Evolutionary conservation across 495 filamentous ascomycete species (phyloP), one percentile per base, ranked within the genome.

Genomic region (Penicillium argentinense): DNA sequence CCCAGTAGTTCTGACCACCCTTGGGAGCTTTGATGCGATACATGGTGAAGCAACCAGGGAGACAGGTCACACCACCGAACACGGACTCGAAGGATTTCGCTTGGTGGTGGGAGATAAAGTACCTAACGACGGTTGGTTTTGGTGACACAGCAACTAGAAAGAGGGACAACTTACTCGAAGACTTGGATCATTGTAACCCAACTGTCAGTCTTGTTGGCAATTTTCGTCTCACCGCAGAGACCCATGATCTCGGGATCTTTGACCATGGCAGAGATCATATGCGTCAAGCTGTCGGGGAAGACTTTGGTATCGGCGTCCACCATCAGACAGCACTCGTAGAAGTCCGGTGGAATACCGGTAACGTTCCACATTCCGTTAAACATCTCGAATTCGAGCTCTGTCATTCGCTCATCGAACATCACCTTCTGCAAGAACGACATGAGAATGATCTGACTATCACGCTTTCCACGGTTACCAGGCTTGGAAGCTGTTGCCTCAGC

Each of bases 351-450:
- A 39, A 99, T 96, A 24, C 95, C 95, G 4, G 95, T 99, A 30
- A 97, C 86, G 59, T 95, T 95, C 91, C 92, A 99, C 47, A 99
- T 77, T 26, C 93, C 95, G 58, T 97, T 99, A 74, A 97, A 97
- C 87, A 99, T 97, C 60, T 99, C 95, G 55, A 91, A 99, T 62
- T 99, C 95, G n/a, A 99, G 81, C 62, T 99, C 91, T 4, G 95
- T 97, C 95, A 99, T 99, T 27, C 95, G 87, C 67, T 99, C 95
- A 63, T 99, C 95, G 62, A 99, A 99, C 95, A 99, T 99, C 52
- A 99, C 93, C 70, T 99, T 99, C 66, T 99, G 95, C 56, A 99
- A 73, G 79, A 99, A 99, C 14, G 90, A 95, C 95, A 99, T 99
- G 38, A 99, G 71, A 56, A 99, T 92, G 62, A 99, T 97, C 68